Evolutionary conservation across 495 filamentous ascomycete species (phyloP).

Genomic region (Podospora pseudocomata): DNA sequence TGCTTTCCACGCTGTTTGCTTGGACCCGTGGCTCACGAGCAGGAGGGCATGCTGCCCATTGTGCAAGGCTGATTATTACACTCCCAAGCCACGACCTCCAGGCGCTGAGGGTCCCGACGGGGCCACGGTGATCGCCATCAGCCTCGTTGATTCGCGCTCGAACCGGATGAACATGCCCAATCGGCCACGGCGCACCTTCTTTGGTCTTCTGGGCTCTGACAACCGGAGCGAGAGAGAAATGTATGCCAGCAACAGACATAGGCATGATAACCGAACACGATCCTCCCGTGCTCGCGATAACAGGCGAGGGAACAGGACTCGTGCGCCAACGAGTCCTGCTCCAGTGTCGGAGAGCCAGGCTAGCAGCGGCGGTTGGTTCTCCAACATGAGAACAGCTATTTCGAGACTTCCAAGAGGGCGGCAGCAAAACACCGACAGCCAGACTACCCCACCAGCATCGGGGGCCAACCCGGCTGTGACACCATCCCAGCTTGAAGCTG

Average conservation of each 20-base stretch:
- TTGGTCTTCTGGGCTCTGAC: slow-evolving; percentile 25
- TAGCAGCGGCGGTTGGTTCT: slow-evolving; percentile 13
- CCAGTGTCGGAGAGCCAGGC: not conserved
- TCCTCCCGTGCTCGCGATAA: not conserved
- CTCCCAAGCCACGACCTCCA: slow-evolving; percentile 68
- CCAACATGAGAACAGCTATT: slow-evolving; percentile 19
- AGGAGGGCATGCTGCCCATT: slow-evolving; percentile 92
- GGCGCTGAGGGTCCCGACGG: slow-evolving; percentile 35
- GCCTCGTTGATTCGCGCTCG: slow-evolving; percentile 25
- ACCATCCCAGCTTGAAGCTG: slow-evolving; percentile 38
- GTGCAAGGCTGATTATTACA: slow-evolving; percentile 95
- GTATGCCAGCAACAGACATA: not conserved
- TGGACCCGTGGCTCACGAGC: slow-evolving; percentile 94
- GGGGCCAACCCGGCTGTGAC: slow-evolving; percentile 24
- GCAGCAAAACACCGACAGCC: slow-evolving; percentile 8
- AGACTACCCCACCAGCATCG: slow-evolving; percentile 10
- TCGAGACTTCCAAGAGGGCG: slow-evolving; percentile 8
- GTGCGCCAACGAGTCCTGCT: slow-evolving; percentile 7
- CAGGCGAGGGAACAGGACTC: not conserved
- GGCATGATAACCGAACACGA: slow-evolving; percentile 2
- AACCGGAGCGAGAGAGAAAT: slow-evolving; percentile 5
- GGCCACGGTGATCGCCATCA: slow-evolving; percentile 26
- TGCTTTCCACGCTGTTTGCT: slow-evolving; percentile 89
- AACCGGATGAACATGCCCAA: slow-evolving; percentile 44
- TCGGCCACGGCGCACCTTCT: slow-evolving; percentile 24